These are phyloP conservation scores for Silybum marianum DNA, from an alignment of 129 eudicot genomes.

Conservation along the genomic window DNA sequence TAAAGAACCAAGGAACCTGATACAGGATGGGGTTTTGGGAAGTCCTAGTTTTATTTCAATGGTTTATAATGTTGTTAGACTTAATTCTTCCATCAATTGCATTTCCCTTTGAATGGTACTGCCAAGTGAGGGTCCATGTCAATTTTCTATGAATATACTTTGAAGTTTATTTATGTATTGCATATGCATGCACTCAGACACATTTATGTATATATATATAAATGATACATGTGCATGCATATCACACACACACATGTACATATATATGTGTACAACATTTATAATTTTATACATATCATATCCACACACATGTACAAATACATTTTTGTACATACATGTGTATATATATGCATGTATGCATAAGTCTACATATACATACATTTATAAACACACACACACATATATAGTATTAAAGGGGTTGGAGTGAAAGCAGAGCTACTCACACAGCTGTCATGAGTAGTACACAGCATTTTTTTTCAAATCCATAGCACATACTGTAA, in stretches of 20 bases:
- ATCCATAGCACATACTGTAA: background rate
- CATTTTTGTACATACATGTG: background rate
- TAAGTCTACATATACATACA: background rate
- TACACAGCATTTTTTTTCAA: background rate
- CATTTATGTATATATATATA: background rate
- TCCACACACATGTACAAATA: background rate
- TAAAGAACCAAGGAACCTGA: background rate
- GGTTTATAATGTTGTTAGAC: constrained; percentile 4
- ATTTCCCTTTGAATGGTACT: background rate
- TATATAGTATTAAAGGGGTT: background rate
- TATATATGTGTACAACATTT: background rate
- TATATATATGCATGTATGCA: background rate
- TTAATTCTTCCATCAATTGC: background rate
- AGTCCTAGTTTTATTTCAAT: background rate
- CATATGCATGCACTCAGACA: background rate
- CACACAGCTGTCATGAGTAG: background rate
- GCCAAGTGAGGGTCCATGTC: background rate
- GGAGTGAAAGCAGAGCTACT: background rate
- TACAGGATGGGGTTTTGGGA: background rate
- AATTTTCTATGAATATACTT: background rate
- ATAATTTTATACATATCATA: background rate
- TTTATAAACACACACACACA: background rate
- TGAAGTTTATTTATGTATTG: background rate
- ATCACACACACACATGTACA: background rate
- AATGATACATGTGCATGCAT: background rate